Evolutionary conservation across 208 protist genomes (phyloP).

Genomic region (Kentomonas sorsogonicus): DNA sequence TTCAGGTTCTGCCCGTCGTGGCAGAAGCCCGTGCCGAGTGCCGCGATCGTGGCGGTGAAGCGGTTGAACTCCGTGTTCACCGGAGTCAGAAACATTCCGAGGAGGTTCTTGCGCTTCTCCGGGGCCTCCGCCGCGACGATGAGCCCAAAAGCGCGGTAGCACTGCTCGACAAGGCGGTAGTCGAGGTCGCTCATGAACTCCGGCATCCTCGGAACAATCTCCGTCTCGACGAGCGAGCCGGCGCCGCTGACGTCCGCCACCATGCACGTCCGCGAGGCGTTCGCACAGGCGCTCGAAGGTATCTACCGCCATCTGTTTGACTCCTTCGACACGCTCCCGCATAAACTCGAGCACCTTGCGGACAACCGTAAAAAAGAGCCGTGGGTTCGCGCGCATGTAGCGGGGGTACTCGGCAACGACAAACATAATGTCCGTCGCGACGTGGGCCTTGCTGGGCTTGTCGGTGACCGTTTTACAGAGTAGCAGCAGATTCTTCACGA

Average conservation of each 20-base stretch:
- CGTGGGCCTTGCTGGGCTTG: constrained; percentile 98
- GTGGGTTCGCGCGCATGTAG: constrained; percentile 96
- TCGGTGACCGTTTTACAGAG: constrained; percentile 94
- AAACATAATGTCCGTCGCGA: constrained; percentile 99
- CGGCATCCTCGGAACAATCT: no score
- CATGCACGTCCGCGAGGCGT: constrained; percentile 95
- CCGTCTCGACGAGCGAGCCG: no score
- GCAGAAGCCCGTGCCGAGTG: constrained; percentile 46
- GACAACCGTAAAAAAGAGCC: constrained; percentile 98
- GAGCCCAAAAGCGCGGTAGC: no score
- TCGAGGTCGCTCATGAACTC: no score
- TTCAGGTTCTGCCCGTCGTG: constrained; percentile 48
- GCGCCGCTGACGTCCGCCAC: no score
- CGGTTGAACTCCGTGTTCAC: constrained; percentile 83
- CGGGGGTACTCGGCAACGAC: constrained; percentile 99
- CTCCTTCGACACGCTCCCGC: constrained; percentile 97
- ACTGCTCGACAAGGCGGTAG: no score
- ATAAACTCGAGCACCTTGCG: constrained; percentile 99
- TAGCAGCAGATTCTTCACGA: constrained; percentile 97
- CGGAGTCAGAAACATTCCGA: constrained; percentile 87
- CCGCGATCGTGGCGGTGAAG: constrained; percentile 48
- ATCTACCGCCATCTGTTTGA: constrained; percentile 99
- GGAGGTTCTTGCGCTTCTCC: constrained; percentile 27
- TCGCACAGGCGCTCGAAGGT: constrained; percentile 99
- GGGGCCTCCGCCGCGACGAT: constrained; percentile 84